Base-by-base conservation (phyloP, 371 early-diverging fungal species). In the Gilbertella persicaria region DNA sequence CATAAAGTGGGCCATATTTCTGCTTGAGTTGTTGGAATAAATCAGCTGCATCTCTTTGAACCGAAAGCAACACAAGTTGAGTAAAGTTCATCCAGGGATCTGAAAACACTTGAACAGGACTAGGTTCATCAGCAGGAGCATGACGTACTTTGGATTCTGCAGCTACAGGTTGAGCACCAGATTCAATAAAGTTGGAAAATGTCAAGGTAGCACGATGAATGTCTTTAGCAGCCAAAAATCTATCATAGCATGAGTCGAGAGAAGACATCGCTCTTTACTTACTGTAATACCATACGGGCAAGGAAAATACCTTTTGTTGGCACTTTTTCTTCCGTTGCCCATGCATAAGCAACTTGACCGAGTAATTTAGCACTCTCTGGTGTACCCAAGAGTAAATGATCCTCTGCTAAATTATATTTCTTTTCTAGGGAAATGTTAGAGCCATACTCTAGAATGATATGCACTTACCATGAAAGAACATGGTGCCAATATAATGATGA, bases 261-360 rank as follows among this genome's bases (percentile, higher is more conserved):
- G 17, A 24, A 51, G n/a, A 21, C 25, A 41, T 16, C 26, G 21
- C 16, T 23, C 28, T 36, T 14, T 24, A 35, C 74, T 66, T 73
- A 91, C 88, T 89, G 90, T 26, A 94, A 73, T 14, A 91, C 89
- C 9, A 83, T 85, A 24, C 96, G 87, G 8, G 92, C 82, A 56
- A 88, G 78, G 62, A 85, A 92, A 39, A 88, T 70, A 2, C 96
- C 95, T 35, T 75, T 70, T 53, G 86, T 89, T 19, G 70, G 52
- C 47, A 40, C 40, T 2, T 59, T 49, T 25, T 71, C 75, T n/a
- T 80, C 79, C 24, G 67, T 62, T 14, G 86, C 80, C 92, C 93
- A 94, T 33, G 86, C 86, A 49, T 71, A 83, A 28, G 87, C 84
- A 69, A 92, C 76, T 25, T 75, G 62, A 7, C 90, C 97, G 30